Base-by-base conservation (phyloP, 805 yeast species). In the Candida anglica region DNA sequence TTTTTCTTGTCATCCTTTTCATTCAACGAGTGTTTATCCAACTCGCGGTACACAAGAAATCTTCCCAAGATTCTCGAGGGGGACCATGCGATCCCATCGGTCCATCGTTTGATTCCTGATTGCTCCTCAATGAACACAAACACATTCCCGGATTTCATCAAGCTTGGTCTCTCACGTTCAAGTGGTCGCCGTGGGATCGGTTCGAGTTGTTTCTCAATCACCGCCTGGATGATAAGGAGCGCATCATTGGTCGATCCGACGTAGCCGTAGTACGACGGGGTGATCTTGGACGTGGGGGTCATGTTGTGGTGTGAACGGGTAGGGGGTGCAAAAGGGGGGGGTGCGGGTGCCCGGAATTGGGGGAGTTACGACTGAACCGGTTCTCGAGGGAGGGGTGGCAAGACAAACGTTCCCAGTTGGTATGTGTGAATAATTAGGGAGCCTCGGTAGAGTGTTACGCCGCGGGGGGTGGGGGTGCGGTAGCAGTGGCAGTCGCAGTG, bases 11-110 rank as follows among this genome's bases (percentile, higher is more conserved):
- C 63, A 36, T 69, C 75, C 36, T 69, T 69, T 19, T 69, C 71
- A 21, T 53, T 51, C 10, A 65, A 44, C 1, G 74, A 67, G 6
- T 55, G 56, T 21, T 58, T 55, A 42, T 66, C 70, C 30, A 66
- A 47, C 35, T 88, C 94, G 18, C 95, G 73, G 56, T 89, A 89
- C 8, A 89, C 80, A 21, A 89, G 63, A 47, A 89, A 89, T 38
- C 93, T 69, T 5, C 95, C 95, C 18, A 87, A 68, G 25, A 89
- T 87, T 31, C 97, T 68, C 2, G 94, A 82, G 0, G 97, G 96
- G 2, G 89, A 79, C 98, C 98, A 89, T 10, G 89, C 69, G 10
- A 86, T 75, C n/a, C 96, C 96, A 51, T 89, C 98, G 1, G 98
- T 89, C 98, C 98, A 89, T 39, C 98, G 69, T 53, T 84, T 85